Evolutionary conservation across 495 filamentous ascomycete species (phyloP).

Genomic region (Penicillium pancosmium): DNA sequence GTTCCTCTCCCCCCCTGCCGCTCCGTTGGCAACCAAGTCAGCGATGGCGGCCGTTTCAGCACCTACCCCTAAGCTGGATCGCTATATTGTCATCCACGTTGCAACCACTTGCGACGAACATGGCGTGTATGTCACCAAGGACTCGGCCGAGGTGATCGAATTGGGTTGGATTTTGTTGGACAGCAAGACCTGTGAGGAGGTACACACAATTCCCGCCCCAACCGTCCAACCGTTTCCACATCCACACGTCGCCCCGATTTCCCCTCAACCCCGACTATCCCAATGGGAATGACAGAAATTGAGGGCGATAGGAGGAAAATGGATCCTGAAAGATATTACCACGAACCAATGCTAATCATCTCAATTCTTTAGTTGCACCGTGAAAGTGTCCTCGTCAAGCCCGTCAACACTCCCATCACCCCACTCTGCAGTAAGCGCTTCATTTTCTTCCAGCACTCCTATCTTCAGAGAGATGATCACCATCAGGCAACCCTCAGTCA

Average conservation of each 20-base stretch:
- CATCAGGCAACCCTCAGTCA: not conserved
- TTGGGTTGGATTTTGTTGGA: constrained; percentile 96
- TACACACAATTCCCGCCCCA: constrained; percentile 47
- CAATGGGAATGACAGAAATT: not conserved
- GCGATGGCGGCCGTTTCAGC: constrained; percentile 54
- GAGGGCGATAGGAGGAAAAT: not conserved
- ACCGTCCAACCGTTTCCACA: constrained; percentile 17
- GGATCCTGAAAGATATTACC: not conserved
- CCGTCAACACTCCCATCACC: constrained; percentile 97
- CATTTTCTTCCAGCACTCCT: constrained; percentile 10
- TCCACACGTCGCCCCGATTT: not conserved
- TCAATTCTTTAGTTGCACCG: constrained; percentile 71
- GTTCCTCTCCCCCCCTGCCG: constrained; percentile 28
- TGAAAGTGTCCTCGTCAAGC: constrained; percentile 95
- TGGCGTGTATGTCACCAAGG: constrained; percentile 98
- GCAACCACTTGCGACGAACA: constrained; percentile 99
- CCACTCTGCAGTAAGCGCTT: constrained; percentile 89
- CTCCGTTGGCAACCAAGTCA: constrained; percentile 37
- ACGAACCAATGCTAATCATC: constrained; percentile 5
- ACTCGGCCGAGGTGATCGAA: constrained; percentile 98
- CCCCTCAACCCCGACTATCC: constrained; percentile 8
- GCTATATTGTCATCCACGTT: constrained; percentile 96
- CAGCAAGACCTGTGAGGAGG: constrained; percentile 88
- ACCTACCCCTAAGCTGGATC: constrained; percentile 73
- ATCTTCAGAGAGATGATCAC: constrained; percentile 5